phyloP scores from a whole-genome alignment of 768 basidiomycete genomes.

The Suillus hirtellus region DNA sequence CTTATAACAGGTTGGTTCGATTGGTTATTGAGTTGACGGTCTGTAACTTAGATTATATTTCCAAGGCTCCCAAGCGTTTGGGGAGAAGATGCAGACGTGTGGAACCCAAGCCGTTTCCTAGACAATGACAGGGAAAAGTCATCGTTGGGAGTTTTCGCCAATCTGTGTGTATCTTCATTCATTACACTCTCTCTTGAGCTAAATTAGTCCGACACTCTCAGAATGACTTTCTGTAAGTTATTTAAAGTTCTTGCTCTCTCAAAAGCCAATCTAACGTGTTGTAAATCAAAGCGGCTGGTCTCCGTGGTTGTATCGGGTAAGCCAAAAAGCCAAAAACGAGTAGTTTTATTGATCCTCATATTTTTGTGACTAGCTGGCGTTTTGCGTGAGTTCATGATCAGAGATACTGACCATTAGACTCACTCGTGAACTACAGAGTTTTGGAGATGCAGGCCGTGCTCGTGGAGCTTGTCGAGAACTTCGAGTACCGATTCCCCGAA shows the following conservation, averaged over 20 bases:
- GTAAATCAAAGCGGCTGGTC: slow-evolving; percentile 12
- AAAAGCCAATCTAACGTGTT: neutral
- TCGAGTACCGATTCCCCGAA: slow-evolving; percentile 35
- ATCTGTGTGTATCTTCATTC: slow-evolving; percentile 12
- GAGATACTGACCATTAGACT: neutral
- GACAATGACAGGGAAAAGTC: slow-evolving; percentile 7
- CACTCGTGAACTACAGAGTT: slow-evolving; percentile 20
- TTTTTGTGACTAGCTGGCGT: slow-evolving; percentile 12
- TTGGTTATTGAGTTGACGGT: neutral
- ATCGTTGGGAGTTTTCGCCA: slow-evolving; percentile 14
- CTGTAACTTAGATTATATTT: neutral
- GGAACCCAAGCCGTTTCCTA: slow-evolving; percentile 23
- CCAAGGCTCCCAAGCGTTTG: slow-evolving; percentile 17
- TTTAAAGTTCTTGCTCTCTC: neutral
- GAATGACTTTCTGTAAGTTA: slow-evolving; percentile 17
- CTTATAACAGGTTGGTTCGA: slow-evolving; percentile 33
- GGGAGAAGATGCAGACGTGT: slow-evolving; percentile 24
- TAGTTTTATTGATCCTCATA: neutral
- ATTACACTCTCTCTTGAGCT: neutral
- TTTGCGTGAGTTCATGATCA: slow-evolving; percentile 14
- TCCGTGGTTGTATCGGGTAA: slow-evolving; percentile 17
- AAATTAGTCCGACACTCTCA: neutral
- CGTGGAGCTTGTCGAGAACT: slow-evolving; percentile 37
- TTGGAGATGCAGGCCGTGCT: slow-evolving; percentile 37
- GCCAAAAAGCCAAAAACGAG: neutral